These are phyloP conservation scores for Mucor ambiguus DNA, from an alignment of 371 early-diverging fungal species.

Conservation along the genomic window DNA sequence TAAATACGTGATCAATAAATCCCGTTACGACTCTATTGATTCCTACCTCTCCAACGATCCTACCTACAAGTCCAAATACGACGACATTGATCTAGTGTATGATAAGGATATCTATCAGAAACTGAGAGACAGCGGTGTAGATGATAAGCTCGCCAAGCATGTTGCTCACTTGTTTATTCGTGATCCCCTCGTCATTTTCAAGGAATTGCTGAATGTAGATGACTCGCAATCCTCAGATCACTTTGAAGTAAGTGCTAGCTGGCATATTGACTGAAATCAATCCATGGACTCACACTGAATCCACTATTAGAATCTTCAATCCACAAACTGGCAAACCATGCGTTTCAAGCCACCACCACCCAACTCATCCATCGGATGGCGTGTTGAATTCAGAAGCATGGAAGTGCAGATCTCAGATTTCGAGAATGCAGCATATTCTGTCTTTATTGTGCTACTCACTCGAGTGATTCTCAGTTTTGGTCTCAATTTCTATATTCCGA, in stretches of 20 bases:
- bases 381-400: constrained; percentile 98
- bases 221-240: constrained; percentile 86
- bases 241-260: constrained; percentile 75
- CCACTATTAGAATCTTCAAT: constrained; percentile 88
- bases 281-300: background rate
- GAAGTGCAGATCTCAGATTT: constrained; percentile 98
- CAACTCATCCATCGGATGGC: constrained; percentile 90
- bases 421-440: constrained; percentile 97
- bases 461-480: constrained; percentile 89
- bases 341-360: constrained; percentile 99
- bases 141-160: constrained; percentile 92
- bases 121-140: constrained; percentile 77
- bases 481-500: constrained; percentile 96
- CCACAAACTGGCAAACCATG: constrained; percentile 99
- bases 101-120: constrained; percentile 79
- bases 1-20: constrained; percentile 88
- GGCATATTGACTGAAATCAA: background rate
- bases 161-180: constrained; percentile 97
- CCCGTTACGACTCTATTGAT: constrained; percentile 97
- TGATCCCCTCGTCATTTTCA: constrained; percentile 96
- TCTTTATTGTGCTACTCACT: constrained; percentile 93
- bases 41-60: constrained; percentile 86
- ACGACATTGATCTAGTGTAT: constrained; percentile 88
- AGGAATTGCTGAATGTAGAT: constrained; percentile 89
- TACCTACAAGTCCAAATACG: constrained; percentile 87